Base-by-base conservation (phyloP, 306 rosid species). In the Elaeagnus macrophylla region DNA sequence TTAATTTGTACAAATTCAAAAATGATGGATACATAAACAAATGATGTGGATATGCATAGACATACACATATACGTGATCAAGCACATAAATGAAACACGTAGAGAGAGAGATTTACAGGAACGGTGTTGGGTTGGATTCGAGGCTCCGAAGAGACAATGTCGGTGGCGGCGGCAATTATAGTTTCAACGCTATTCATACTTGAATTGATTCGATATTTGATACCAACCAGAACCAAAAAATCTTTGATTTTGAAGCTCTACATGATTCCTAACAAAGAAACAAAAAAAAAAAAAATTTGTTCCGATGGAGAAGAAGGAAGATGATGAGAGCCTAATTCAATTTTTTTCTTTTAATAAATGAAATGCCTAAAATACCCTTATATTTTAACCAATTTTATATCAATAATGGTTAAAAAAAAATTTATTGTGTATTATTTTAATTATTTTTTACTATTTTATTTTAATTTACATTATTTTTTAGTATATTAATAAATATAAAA, bases 81-180 rank as follows among this genome's bases (percentile, higher is more conserved):
- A 42, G 54, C 61, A 66, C 6, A 55, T 16, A 35, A 39, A 48
- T 3, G 9, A 2, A 19, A 6, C 32, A 25, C 32, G 32, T 25
- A 44, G 37, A 43, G 51, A 20, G 50, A 39, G 43, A 48, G 56
- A 41, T 15, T 42, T 69, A 91, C 96, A 69, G 89, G 75, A 48
- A 49, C 65, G 51, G 84, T 2, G 59, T 77, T 48, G 1, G 97
- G 97, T 69, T 84, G 97, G 37, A 72, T 85, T 61, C 97, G 76
- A 66, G 93, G 73, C 64, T 91, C 89, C 5, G 97, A 94, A 12
- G 89, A 62, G 70, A 82, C 75, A 70, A 91, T 86, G 53, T 96
- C 97, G 47, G 88, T 79, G 48, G 97, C 97, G 8, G 97, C 97
- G 7, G 97, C 95, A 75, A 72, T 82, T 40, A 91, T 80, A 9